These are phyloP conservation scores for Phaeomoniella chlamydospora DNA, from an alignment of 2,329 filamentous ascomycete species.

Conservation along the genomic window DNA sequence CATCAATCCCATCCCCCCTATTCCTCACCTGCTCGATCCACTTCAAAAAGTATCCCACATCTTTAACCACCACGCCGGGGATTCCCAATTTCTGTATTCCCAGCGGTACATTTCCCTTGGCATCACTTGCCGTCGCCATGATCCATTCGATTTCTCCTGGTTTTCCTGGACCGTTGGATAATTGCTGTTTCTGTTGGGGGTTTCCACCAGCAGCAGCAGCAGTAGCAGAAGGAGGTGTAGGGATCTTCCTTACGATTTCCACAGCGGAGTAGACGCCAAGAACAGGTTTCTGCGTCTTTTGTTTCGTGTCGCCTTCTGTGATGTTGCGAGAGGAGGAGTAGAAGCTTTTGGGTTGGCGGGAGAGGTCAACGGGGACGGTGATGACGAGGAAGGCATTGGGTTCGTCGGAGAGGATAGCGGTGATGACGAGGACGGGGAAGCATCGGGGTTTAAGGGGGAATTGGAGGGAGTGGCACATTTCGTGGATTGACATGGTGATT, in stretches of 20 bases:
- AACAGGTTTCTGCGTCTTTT: constrained; percentile 12
- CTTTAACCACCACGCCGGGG: constrained; percentile 50
- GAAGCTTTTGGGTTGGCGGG: constrained; percentile 6
- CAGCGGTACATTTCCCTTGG: constrained; percentile 50
- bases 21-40: constrained; percentile 46
- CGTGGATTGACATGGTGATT: constrained; percentile 11
- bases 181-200: too few relatives aligned
- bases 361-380: constrained; percentile 15
- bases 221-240: constrained; percentile 1
- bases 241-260: constrained; percentile 5
- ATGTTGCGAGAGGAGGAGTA: constrained; percentile 13
- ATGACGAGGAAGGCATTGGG: constrained; percentile 14
- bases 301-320: constrained; percentile 9
- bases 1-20: too few relatives aligned
- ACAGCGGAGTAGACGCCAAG: constrained; percentile 12
- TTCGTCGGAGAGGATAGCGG: constrained; percentile 6
- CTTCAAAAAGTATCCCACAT: constrained; percentile 52
- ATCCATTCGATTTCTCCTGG: constrained; percentile 48
- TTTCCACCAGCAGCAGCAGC: too few relatives aligned
- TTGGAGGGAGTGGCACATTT: constrained; percentile 17
- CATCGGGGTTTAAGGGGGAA: constrained; percentile 11
- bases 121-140: constrained; percentile 64
- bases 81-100: constrained; percentile 52
- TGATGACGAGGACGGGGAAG: constrained; percentile 16
- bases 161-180: constrained; percentile 40